phyloP scores from a whole-genome alignment of 1,139 yeast genomes.

The Hyphopichia khmerensis region DNA sequence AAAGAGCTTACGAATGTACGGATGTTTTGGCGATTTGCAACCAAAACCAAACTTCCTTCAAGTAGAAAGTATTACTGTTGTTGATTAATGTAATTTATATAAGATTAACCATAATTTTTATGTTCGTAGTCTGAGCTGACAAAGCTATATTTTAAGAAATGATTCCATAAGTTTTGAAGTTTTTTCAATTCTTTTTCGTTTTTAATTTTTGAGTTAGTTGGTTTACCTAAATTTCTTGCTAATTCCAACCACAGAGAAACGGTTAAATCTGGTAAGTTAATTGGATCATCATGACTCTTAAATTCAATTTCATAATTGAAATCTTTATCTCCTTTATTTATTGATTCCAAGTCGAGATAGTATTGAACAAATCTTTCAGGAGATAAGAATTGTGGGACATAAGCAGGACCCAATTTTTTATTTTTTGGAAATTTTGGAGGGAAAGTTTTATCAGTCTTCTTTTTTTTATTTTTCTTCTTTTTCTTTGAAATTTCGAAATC shows the following conservation, averaged over 20 bases:
- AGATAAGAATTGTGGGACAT: slow-evolving; percentile 64
- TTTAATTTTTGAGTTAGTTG: slow-evolving; percentile 15
- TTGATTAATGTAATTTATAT: no score
- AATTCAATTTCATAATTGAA: slow-evolving; percentile 68
- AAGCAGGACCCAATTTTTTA: slow-evolving; percentile 70
- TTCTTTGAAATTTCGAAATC: slow-evolving; percentile 5
- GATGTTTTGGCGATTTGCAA: no score
- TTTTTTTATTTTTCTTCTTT: slow-evolving; percentile 12
- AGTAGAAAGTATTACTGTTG: no score
- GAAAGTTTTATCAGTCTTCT: slow-evolving; percentile 54
- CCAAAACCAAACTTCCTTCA: no score
- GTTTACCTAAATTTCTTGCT: slow-evolving; percentile 53
- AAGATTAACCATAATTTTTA: slow-evolving; percentile 28
- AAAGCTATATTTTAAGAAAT: slow-evolving; percentile 53
- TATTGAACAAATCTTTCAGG: slow-evolving; percentile 75
- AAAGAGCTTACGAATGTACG: no score
- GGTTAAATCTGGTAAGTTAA: slow-evolving; percentile 54
- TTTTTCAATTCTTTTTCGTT: slow-evolving; percentile 10
- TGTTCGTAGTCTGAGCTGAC: slow-evolving; percentile 64
- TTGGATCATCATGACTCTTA: slow-evolving; percentile 59
- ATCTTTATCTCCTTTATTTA: slow-evolving; percentile 46
- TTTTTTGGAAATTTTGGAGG: slow-evolving; percentile 63
- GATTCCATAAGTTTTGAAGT: slow-evolving; percentile 39
- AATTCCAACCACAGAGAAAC: slow-evolving; percentile 60
- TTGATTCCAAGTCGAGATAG: slow-evolving; percentile 57